Base-by-base conservation (phyloP, 768 basidiomycete genomes). In the Russula lepida region DNA sequence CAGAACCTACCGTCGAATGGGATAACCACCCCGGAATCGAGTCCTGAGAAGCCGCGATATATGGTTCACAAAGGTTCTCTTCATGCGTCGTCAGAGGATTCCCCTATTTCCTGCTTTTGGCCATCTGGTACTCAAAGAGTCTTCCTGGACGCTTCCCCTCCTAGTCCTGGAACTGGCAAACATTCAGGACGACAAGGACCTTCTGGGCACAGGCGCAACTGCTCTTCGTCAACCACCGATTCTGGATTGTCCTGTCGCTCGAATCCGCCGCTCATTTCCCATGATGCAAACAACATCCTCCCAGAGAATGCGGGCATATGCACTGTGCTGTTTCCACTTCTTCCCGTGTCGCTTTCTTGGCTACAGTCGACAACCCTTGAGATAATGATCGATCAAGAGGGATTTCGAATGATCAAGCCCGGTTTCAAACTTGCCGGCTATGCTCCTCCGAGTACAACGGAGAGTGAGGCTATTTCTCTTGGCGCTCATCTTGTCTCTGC, bases 301-400 rank as follows among this genome's bases (percentile, higher is more conserved):
- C 30, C 15, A 47, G 50, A 54, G 39, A 30, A 27, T 33, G 21
- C 6, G 28, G 46, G 27, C 9, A 21, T 27, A 21, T 51, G 55
- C 28, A 5, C 48, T 30, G 33, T 21, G 11, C 60, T 58, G 27
- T 65, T 62, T 43, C 59, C 58, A 39, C 32, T 64, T 37, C 73
- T 77, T 28, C 79, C 77, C 0, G 63, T 69, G 28, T 70, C 76
- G 43, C 70, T 83, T 2, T 68, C 71, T 3, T 87, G 85, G 84
- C 76, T 88, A 12, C 76, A 78, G 64, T 75, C 76, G 43, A 74
- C 77, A 30, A 73, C 72, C 43, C 70, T 92, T 32, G 82, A 87
- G 59, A 73, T 92, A 35, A 79, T 84, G 71, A 84, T 93, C 27
- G 92, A 92, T 68, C 92, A 93, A 70, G 92, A 92, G 73, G 86